A percentile compares a stretch with the other conserved stretches of the same genome.
These are phyloP conservation scores for Kodamaea neixiangensis DNA, from an alignment of 805 yeast species.

Conservation along the genomic window DNA sequence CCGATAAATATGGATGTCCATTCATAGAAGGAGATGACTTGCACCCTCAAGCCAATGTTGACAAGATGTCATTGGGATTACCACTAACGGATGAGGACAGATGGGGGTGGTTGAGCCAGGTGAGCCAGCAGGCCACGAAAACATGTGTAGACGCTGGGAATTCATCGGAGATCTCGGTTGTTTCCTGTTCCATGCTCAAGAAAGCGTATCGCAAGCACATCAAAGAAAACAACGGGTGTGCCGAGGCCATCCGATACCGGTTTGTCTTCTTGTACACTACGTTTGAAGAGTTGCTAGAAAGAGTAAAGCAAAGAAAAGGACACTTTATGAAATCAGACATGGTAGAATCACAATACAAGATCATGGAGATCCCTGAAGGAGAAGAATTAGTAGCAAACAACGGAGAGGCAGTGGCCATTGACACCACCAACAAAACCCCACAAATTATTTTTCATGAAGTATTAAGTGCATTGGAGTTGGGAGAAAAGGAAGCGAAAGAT, in stretches of 20 bases:
- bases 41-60: constrained; percentile 71
- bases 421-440: constrained; percentile 34
- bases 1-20: constrained; percentile 47
- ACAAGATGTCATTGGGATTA: constrained; percentile 78
- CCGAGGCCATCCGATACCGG: constrained; percentile 42
- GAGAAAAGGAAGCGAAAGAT: background rate
- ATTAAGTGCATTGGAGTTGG: constrained; percentile 5
- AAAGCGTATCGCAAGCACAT: constrained; percentile 67
- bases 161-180: constrained; percentile 44
- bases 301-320: constrained; percentile 65
- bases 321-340: constrained; percentile 89
- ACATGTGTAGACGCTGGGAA: constrained; percentile 15
- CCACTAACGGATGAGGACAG: constrained; percentile 90
- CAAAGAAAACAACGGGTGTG: constrained; percentile 26
- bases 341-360: constrained; percentile 77
- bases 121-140: constrained; percentile 41
- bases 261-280: constrained; percentile 71
- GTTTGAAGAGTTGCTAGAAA: constrained; percentile 55
- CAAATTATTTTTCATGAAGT: constrained; percentile 28
- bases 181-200: constrained; percentile 87
- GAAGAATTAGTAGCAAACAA: constrained; percentile 39
- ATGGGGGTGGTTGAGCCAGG: constrained; percentile 78
- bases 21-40: constrained; percentile 85
- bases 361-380: constrained; percentile 67
- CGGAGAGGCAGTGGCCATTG: constrained; percentile 37